phyloP scores from a whole-genome alignment of 2,329 filamentous ascomycete species.

The Endocalyx cinctus region DNA sequence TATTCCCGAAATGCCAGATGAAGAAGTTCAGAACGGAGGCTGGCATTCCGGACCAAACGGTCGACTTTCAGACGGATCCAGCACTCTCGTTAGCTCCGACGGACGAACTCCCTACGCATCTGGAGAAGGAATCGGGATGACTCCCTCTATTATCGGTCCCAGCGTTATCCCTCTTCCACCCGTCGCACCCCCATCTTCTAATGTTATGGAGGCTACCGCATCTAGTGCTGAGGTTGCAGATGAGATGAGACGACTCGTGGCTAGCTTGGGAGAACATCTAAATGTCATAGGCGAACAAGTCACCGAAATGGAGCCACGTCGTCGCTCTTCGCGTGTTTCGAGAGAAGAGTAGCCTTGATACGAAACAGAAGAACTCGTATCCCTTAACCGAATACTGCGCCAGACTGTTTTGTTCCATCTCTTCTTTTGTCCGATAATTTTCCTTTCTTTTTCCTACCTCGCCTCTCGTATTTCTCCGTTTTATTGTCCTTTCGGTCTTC shows the following conservation, averaged over 20 bases:
- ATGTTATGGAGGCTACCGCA: conserved; percentile 52
- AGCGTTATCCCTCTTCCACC: conserved; percentile 21
- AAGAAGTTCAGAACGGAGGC: not conserved
- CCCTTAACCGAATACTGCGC: no score
- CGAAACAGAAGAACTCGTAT: no score
- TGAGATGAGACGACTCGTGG: conserved; percentile 46
- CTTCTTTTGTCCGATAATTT: no score
- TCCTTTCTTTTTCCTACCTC: no score
- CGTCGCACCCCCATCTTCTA: conserved; percentile 42
- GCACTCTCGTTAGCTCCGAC: not conserved
- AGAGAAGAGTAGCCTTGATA: no score
- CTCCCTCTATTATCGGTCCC: not conserved
- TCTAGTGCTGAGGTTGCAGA: conserved; percentile 47
- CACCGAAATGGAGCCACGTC: conserved; percentile 31
- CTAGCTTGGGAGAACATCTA: conserved; percentile 45
- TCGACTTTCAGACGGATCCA: not conserved
- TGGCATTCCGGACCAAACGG: no score
- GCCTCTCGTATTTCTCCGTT: no score
- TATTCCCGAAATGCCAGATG: not conserved
- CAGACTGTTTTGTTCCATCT: no score
- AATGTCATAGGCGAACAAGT: conserved; percentile 41
- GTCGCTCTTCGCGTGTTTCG: no score
- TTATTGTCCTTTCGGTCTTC: no score
- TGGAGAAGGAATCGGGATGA: not conserved
- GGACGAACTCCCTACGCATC: not conserved